Conservation (phyloP, 352 stramenopile genomes). For the Phytophthora rubi region DNA sequence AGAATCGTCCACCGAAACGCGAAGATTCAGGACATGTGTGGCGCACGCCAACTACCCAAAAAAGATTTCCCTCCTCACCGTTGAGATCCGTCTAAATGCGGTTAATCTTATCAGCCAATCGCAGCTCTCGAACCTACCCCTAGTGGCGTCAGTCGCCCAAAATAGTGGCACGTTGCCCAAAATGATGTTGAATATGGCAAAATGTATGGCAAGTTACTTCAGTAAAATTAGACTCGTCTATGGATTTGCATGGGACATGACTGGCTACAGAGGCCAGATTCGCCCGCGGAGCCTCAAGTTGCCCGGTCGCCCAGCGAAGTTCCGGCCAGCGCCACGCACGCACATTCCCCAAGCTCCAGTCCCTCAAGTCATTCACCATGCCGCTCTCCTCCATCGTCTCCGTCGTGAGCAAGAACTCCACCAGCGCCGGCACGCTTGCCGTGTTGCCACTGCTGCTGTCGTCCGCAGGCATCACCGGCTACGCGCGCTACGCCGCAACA, state of each 20-base stretch:
- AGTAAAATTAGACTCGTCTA: constrained; percentile 20
- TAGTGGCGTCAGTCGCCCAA: constrained; percentile 1
- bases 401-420: constrained; percentile 48
- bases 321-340: constrained; percentile 3
- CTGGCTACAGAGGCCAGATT: constrained; percentile 20
- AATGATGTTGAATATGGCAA: constrained; percentile 1
- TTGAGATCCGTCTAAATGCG: constrained; percentile 16
- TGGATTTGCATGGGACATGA: constrained; percentile 20
- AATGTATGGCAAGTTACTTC: not conserved
- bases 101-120: constrained; percentile 11
- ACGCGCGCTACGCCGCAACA: constrained; percentile 61
- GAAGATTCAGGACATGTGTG: not conserved
- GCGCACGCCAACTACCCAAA: constrained; percentile 4
- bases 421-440: constrained; percentile 45
- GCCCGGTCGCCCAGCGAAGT: not conserved
- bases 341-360: constrained; percentile 24
- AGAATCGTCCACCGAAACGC: not conserved
- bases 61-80: not conserved
- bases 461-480: constrained; percentile 69
- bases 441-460: constrained; percentile 69
- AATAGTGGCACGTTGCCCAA: not conserved
- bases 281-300: constrained; percentile 17
- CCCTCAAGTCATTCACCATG: constrained; percentile 14
- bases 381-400: constrained; percentile 48
- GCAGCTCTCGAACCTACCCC: not conserved